Conservation (phyloP, 495 filamentous ascomycete species). For the Hyaloscypha hepaticicola region DNA sequence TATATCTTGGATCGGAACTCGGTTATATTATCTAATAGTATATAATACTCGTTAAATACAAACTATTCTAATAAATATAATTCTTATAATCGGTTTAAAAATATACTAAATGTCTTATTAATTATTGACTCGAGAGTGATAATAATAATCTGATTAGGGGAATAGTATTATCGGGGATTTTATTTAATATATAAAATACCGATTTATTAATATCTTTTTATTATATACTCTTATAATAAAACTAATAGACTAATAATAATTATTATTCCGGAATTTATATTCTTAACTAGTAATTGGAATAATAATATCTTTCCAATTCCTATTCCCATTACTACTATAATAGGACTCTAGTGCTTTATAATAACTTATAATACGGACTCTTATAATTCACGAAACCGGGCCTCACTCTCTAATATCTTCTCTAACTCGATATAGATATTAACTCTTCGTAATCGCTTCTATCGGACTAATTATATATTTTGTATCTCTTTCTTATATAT, state of each 20-base stretch:
- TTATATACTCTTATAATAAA: constrained; percentile 9
- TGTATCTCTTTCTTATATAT: constrained; percentile 1
- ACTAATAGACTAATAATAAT: constrained; percentile 2
- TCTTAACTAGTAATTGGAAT: background rate
- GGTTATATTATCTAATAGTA: too few relatives aligned
- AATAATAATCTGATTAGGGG: constrained; percentile 7
- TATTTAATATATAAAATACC: constrained; percentile 3
- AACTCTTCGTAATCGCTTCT: constrained; percentile 2
- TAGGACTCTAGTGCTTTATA: constrained; percentile 2
- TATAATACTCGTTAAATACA: too few relatives aligned
- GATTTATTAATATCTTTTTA: background rate
- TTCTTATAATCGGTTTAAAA: constrained; percentile 8
- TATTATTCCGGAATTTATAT: background rate
- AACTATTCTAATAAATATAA: background rate
- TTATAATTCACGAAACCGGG: constrained; percentile 7
- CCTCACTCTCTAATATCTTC: constrained; percentile 1
- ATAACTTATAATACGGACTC: constrained; percentile 9
- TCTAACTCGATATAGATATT: constrained; percentile 7
- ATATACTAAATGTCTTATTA: constrained; percentile 4
- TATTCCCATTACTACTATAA: constrained; percentile 6
- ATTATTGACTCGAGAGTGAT: constrained; percentile 2
- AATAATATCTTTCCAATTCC: background rate
- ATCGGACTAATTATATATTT: too few relatives aligned
- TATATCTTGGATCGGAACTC: too few relatives aligned
- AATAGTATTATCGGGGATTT: too few relatives aligned